Base-by-base conservation (phyloP, 441 rosid genomes). In the Populus hybrid region DNA sequence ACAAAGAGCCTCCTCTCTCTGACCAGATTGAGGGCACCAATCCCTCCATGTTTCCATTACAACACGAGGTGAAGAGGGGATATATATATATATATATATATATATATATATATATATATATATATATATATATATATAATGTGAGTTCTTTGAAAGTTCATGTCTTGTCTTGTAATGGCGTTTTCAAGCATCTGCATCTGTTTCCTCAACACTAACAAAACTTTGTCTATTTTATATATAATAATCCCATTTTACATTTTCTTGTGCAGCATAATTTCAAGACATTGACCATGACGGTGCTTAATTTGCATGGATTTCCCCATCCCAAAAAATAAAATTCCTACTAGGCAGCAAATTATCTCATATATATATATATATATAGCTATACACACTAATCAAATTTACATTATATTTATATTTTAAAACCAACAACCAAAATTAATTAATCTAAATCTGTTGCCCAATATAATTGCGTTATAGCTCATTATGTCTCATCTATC, bases 101-200 rank as follows among this genome's bases (percentile, higher is more conserved):
- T 28, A 28, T 28, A 28, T 26, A 2, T 66, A 65, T 78, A 10
- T n/a, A n/a, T n/a, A 26, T 26, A 26, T 26, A 26, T 26, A 26
- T 26, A 26, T 1, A 26, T 26, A 26, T 26, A 26, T 26, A 26
- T 26, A 26, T 26, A 1, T 66, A 65, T 78, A 10, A 18, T 54
- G 35, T 36, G 68, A 72, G 79, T 28, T 72, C 14, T 35, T 73
- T 23, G 69, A 81, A 50, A 46, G 38, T 18, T 35, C 72, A 18
- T 78, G 82, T 78, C 84, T 28, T 76, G 77, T 72, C 73, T 78
- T 82, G 84, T 78, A 57, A 28, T 67, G 12, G 63, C 38, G 72
- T 78, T 59, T 75, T 71, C 34, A 46, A 75, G 81, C 84, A 82
- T 75, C 74, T 72, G 34, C 70, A 75, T 59, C 82, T 72, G 1